Evolutionary conservation across 2,329 filamentous ascomycete species (phyloP).

Genomic region (Colletotrichum agaves): DNA sequence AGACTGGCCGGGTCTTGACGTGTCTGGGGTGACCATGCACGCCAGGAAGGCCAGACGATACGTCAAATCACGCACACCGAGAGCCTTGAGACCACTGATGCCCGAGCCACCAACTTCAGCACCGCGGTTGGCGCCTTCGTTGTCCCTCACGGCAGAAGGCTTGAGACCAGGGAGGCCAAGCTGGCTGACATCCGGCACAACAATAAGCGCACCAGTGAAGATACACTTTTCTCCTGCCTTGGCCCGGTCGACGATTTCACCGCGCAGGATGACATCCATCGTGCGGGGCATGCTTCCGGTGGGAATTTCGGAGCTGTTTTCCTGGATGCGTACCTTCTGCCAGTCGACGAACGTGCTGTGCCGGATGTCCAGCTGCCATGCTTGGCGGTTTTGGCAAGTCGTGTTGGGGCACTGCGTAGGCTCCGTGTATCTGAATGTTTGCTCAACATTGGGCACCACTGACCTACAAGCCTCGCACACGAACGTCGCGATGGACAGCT

Average conservation of each 20-base stretch:
- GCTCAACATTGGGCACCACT: conserved; percentile 90
- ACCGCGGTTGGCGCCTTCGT: conserved; percentile 75
- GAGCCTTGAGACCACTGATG: conserved; percentile 86
- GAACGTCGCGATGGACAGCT: conserved; percentile 92
- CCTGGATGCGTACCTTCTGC: conserved; percentile 98
- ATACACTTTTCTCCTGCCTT: conserved; percentile 99
- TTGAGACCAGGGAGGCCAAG: conserved; percentile 87
- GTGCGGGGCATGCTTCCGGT: conserved; percentile 98
- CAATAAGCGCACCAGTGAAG: conserved; percentile 95
- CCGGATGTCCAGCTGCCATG: conserved; percentile 97
- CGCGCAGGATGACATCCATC: conserved; percentile 95
- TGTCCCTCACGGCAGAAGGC: conserved; percentile 86
- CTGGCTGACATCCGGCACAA: conserved; percentile 96
- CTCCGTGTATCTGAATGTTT: conserved; percentile 97
- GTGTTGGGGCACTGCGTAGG: conserved; percentile 93
- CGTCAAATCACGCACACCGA: conserved; percentile 94
- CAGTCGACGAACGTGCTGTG: conserved; percentile 99
- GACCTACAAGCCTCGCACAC: conserved; percentile 88
- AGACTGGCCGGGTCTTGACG: conserved; percentile 80
- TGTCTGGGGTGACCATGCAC: conserved; percentile 94
- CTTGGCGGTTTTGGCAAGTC: conserved; percentile 86
- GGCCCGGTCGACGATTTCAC: conserved; percentile 96
- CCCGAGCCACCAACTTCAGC: conserved; percentile 86
- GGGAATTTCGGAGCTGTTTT: conserved; percentile 97
- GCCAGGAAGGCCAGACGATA: conserved; percentile 97